A percentile compares a stretch with the other conserved stretches of the same genome.
These are phyloP conservation scores for Crithidia bombi DNA, from an alignment of 208 protist genomes.

Conservation along the genomic window DNA sequence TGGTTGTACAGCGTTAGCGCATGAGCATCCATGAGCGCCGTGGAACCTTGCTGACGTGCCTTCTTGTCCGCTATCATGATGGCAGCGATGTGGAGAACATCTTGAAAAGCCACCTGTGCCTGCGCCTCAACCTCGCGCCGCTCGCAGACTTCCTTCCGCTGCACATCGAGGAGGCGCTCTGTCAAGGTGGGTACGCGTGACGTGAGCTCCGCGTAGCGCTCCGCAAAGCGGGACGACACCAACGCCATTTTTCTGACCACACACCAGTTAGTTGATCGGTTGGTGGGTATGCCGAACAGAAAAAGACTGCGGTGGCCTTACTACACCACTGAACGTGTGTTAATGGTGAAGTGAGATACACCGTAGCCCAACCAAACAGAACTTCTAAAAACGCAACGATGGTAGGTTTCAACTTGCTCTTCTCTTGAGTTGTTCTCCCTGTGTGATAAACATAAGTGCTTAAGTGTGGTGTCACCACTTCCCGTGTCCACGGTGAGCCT, in stretches of 20 bases:
- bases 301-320: too few relatives aligned
- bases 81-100: slow-evolving; percentile 65
- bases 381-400: too few relatives aligned
- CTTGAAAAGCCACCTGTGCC: slow-evolving; percentile 35
- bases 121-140: slow-evolving; percentile 60
- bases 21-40: slow-evolving; percentile 32
- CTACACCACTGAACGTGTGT: too few relatives aligned
- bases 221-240: slow-evolving; percentile 54
- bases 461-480: too few relatives aligned
- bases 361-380: too few relatives aligned
- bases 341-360: too few relatives aligned
- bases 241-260: slow-evolving; percentile 39
- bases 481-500: too few relatives aligned
- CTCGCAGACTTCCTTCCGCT: slow-evolving; percentile 59
- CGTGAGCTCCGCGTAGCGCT: slow-evolving; percentile 69
- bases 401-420: too few relatives aligned
- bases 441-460: too few relatives aligned
- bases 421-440: too few relatives aligned
- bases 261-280: too few relatives aligned
- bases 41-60: slow-evolving; percentile 26
- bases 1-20: slow-evolving; percentile 41
- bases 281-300: too few relatives aligned
- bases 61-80: slow-evolving; percentile 74
- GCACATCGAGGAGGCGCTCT: slow-evolving; percentile 55
- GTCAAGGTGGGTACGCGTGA: slow-evolving; percentile 38